phyloP scores from a whole-genome alignment of 352 stramenopile species.

The Phytophthora syringae region DNA sequence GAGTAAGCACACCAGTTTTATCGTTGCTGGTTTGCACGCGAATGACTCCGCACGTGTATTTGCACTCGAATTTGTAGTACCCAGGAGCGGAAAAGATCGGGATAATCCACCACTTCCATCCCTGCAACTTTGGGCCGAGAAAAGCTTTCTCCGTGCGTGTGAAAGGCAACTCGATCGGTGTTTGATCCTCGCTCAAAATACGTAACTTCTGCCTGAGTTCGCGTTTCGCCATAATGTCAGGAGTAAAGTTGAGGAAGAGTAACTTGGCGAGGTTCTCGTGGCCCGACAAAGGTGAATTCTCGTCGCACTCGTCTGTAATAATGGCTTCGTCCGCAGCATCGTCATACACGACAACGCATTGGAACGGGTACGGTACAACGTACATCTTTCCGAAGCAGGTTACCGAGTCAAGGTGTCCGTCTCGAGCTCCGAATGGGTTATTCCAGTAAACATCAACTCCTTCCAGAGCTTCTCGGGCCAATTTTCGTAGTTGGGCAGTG shows the following conservation, averaged over 20 bases:
- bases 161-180: slow-evolving; percentile 42
- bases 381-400: slow-evolving; percentile 63
- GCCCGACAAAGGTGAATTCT: too few species aligned
- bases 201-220: slow-evolving; percentile 44
- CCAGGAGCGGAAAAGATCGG: too few species aligned
- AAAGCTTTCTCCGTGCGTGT: slow-evolving; percentile 24
- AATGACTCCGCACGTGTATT: slow-evolving; percentile 34
- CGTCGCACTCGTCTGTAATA: slow-evolving; percentile 35
- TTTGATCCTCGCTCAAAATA: slow-evolving; percentile 21
- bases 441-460: slow-evolving; percentile 57
- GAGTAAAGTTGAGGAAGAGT: slow-evolving; percentile 49
- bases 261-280: slow-evolving; percentile 25
- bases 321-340: slow-evolving; percentile 54
- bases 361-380: slow-evolving; percentile 53
- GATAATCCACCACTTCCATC: too few species aligned
- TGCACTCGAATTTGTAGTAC: slow-evolving; percentile 46
- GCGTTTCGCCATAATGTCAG: slow-evolving; percentile 31
- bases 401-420: slow-evolving; percentile 46
- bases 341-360: slow-evolving; percentile 59
- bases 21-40: slow-evolving; percentile 23
- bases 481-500: slow-evolving; percentile 36
- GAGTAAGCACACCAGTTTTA: too few species aligned
- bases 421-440: slow-evolving; percentile 32
- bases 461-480: slow-evolving; percentile 38
- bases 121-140: too few species aligned